A percentile compares a stretch with the other conserved stretches of the same genome.
Evolutionary conservation across 1,139 yeast species (phyloP).

Genomic region (Lodderomyces elongisporus): DNA sequence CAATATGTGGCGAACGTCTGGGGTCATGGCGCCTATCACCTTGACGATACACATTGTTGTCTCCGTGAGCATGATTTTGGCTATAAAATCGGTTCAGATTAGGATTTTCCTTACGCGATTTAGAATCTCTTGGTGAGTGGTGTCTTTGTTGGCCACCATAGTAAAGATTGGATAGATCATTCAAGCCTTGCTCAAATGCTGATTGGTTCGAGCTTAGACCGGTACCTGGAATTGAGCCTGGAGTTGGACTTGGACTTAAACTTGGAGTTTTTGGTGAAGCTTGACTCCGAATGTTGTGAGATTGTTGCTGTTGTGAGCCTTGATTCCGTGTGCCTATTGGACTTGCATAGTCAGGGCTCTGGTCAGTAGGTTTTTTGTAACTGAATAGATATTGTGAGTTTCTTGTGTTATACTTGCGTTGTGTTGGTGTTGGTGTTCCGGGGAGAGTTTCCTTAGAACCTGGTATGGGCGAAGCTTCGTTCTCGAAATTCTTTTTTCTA

Average conservation of each 20-base stretch:
- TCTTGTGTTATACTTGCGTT: constrained; percentile 14
- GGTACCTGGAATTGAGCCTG: not conserved
- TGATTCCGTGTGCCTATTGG: no score
- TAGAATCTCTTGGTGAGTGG: not conserved
- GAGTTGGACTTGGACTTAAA: not conserved
- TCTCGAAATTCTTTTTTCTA: constrained; percentile 20
- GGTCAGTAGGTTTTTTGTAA: constrained; percentile 19
- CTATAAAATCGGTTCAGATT: no score
- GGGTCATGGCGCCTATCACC: no score
- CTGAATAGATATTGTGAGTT: constrained; percentile 32
- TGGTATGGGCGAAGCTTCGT: not conserved
- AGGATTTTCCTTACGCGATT: no score
- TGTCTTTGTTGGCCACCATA: no score
- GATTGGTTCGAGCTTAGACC: not conserved
- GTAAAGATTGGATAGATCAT: no score
- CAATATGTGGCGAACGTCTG: no score
- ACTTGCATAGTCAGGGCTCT: no score
- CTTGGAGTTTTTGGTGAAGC: not conserved
- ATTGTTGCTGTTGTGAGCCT: no score
- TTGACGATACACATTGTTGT: no score
- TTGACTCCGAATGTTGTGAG: no score
- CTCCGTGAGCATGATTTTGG: no score
- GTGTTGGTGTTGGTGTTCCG: constrained; percentile 6
- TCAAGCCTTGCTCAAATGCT: not conserved
- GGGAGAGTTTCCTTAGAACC: constrained; percentile 1